phyloP scores from a whole-genome alignment of 176 grass and related monocot species.

The Carex myosuroides region DNA sequence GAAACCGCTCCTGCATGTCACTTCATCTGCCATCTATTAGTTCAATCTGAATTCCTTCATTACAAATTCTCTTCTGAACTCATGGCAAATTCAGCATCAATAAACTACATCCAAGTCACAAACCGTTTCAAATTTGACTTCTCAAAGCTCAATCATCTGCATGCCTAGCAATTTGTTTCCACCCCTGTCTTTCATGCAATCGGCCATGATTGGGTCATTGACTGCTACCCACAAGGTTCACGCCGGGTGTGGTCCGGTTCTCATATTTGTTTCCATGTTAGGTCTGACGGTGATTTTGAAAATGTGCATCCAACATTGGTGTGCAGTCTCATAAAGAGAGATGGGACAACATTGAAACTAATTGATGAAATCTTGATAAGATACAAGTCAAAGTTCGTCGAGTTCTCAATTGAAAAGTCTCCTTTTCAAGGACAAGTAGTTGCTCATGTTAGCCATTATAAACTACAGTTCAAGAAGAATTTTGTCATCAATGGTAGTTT shows the following conservation, averaged over 20 bases:
- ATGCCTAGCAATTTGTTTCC: background rate
- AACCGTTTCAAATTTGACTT: slow-evolving; percentile 5
- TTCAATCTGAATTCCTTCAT: too few relatives aligned
- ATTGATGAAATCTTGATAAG: too few relatives aligned
- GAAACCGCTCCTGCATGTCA: too few relatives aligned
- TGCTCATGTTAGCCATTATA: too few relatives aligned
- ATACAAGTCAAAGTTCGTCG: too few relatives aligned
- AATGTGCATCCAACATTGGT: background rate
- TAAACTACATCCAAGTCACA: background rate
- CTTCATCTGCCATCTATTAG: too few relatives aligned
- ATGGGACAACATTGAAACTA: too few relatives aligned
- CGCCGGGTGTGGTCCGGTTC: background rate
- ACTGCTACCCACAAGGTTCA: background rate
- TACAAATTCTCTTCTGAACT: too few relatives aligned
- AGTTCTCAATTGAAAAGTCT: background rate
- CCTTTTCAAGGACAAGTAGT: too few relatives aligned
- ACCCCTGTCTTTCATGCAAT: background rate
- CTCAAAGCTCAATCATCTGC: background rate
- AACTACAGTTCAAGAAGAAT: too few relatives aligned
- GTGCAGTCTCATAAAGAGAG: too few relatives aligned
- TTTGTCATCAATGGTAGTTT: background rate
- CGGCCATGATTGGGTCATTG: background rate
- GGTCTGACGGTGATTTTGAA: background rate
- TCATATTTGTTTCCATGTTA: background rate
- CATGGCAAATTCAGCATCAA: too few relatives aligned